Conservation (phyloP, 805 yeast genomes). For the Candida caryicola region DNA sequence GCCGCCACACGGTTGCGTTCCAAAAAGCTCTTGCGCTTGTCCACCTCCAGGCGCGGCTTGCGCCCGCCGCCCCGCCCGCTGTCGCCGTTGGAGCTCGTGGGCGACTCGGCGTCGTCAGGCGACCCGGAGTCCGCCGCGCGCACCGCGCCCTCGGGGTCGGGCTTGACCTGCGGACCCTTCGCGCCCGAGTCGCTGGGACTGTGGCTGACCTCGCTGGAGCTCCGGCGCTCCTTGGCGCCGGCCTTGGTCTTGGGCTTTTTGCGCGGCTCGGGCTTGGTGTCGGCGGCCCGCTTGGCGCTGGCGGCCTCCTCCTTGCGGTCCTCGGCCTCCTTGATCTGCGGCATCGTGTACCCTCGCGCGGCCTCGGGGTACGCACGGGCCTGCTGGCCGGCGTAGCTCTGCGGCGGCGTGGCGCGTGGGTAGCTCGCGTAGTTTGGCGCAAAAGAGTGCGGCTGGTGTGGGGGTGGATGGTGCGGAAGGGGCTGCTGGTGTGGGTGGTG, state of each 20-base stretch:
- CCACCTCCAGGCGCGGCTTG: constrained; percentile 22
- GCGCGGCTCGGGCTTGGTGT: constrained; percentile 5
- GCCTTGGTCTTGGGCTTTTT: constrained; percentile 7
- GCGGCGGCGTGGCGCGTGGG: neutral
- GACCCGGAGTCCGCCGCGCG: neutral
- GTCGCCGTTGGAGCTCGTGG: neutral
- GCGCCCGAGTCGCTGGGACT: neutral
- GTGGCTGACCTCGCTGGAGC: neutral
- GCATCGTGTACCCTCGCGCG: neutral
- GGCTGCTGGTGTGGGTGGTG: constrained; percentile 6
- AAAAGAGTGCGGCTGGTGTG: neutral
- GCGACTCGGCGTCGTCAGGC: constrained; percentile 1
- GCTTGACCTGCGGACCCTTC: constrained; percentile 4
- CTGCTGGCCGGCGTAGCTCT: neutral
- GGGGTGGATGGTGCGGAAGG: neutral
- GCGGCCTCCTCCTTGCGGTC: constrained; percentile 8
- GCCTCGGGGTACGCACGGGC: neutral
- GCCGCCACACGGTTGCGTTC: constrained; percentile 96
- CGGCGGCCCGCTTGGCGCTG: constrained; percentile 2
- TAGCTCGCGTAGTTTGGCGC: neutral
- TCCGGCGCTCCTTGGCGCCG: neutral
- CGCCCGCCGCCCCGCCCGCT: neutral
- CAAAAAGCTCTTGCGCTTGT: constrained; percentile 67
- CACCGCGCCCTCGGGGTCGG: constrained; percentile 9
- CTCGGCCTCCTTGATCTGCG: constrained; percentile 4